Percentiles rank a stretch among this genome's conserved stretches.
Evolutionary conservation across 176 grass and related monocot genomes (phyloP).

Genomic region (Musa troglodytarum): DNA sequence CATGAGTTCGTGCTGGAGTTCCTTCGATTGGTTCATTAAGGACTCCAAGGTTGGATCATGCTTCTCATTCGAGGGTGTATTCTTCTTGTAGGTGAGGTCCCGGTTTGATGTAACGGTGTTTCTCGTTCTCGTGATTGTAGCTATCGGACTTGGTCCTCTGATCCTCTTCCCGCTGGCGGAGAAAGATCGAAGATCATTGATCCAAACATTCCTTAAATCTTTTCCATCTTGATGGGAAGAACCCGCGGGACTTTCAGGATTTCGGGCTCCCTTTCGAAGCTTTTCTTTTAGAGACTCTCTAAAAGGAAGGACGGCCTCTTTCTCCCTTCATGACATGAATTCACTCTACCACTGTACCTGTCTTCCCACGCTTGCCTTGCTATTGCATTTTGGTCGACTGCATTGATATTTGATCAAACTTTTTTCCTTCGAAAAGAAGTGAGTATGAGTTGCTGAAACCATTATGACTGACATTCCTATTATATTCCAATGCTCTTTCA

Average conservation of each 20-base stretch:
- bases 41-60: conserved; percentile 44
- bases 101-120: not conserved
- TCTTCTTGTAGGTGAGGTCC: not conserved
- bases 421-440: too few relatives aligned
- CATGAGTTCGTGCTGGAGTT: conserved; percentile 78
- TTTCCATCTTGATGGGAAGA: conserved; percentile 58
- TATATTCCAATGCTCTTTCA: too few relatives aligned
- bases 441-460: too few relatives aligned
- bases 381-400: too few relatives aligned
- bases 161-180: conserved; percentile 35
- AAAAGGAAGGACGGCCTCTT: too few relatives aligned
- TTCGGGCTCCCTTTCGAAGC: too few relatives aligned
- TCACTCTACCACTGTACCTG: too few relatives aligned
- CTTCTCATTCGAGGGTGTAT: not conserved
- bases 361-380: too few relatives aligned
- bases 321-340: too few relatives aligned
- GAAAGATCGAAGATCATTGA: conserved; percentile 43
- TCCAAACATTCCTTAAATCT: conserved; percentile 44
- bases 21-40: conserved; percentile 60
- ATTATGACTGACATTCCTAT: too few relatives aligned
- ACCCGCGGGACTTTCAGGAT: not conserved
- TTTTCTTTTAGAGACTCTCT: too few relatives aligned
- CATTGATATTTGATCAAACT: too few relatives aligned
- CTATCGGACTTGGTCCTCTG: conserved; percentile 47
- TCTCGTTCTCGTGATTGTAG: conserved; percentile 20